phyloP scores from a whole-genome alignment of 352 stramenopile genomes.

The Phytophthora foliorum region DNA sequence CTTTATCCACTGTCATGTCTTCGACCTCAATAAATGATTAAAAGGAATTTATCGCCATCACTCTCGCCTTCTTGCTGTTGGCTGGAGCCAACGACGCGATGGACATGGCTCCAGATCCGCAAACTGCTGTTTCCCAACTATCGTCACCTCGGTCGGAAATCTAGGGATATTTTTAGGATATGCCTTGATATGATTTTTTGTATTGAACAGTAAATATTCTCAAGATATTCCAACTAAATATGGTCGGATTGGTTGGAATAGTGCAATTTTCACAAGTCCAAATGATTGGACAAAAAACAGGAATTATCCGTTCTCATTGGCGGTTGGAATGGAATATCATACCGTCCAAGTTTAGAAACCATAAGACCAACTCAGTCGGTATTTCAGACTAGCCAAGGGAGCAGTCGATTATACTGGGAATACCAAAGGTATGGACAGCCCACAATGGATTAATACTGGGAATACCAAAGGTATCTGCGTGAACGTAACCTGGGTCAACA shows the following conservation, averaged over 20 bases:
- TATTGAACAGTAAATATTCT: conserved; percentile 6
- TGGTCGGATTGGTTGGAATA: conserved; percentile 18
- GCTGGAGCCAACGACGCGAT: no score
- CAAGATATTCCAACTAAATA: conserved; percentile 41
- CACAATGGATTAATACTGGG: no score
- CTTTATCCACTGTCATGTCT: background rate
- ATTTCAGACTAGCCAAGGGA: no score
- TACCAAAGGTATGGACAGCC: no score
- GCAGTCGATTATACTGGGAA: no score
- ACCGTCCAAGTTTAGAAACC: no score
- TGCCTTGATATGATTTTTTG: conserved; percentile 10
- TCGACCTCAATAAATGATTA: conserved; percentile 16
- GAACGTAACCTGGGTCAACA: no score
- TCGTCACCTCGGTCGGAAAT: conserved; percentile 6
- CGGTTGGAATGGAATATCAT: background rate
- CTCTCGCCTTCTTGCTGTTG: no score
- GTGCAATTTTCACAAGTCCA: background rate
- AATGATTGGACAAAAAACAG: background rate
- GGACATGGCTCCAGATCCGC: background rate
- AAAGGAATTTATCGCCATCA: no score
- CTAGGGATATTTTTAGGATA: conserved; percentile 19
- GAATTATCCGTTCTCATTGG: background rate
- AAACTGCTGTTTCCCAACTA: background rate
- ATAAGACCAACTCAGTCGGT: no score
- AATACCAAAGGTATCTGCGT: no score